Evolutionary conservation across 2,329 filamentous ascomycete genomes (phyloP).

Genomic region (Gliomastix tumulicola): DNA sequence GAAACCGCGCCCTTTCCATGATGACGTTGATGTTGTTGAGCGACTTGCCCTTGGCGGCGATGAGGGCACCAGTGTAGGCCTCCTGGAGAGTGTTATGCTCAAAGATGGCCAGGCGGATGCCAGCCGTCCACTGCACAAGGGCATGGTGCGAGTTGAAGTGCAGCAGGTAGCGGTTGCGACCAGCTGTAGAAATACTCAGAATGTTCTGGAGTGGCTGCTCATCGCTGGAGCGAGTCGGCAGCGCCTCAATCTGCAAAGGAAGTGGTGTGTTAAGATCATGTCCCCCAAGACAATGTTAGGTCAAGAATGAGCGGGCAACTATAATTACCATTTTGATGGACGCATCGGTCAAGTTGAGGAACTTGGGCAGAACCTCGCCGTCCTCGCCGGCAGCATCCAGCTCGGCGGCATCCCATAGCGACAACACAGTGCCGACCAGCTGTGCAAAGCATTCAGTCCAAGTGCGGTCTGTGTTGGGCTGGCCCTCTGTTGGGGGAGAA

Average conservation of each 20-base stretch:
- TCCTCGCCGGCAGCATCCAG: conserved; percentile 81
- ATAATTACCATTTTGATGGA: conserved; percentile 87
- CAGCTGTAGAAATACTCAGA: conserved; percentile 89
- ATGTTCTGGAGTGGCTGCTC: conserved; percentile 89
- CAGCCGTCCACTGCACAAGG: conserved; percentile 90
- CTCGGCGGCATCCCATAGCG: conserved; percentile 90
- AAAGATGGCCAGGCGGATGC: conserved; percentile 88
- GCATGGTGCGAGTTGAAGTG: conserved; percentile 96
- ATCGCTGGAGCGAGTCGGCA: conserved; percentile 71
- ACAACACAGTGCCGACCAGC: conserved; percentile 88
- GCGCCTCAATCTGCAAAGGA: conserved; percentile 64
- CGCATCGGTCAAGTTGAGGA: conserved; percentile 95
- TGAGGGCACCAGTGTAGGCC: conserved; percentile 90
- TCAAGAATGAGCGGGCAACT: background rate
- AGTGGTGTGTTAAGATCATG: background rate
- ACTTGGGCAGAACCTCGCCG: conserved; percentile 80
- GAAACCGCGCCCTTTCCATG: conserved; percentile 71
- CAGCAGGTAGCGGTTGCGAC: conserved; percentile 88
- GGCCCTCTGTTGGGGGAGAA: conserved; percentile 56
- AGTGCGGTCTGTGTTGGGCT: conserved; percentile 74
- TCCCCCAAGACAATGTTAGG: background rate
- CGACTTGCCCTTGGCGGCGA: conserved; percentile 85
- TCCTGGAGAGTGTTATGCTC: conserved; percentile 92
- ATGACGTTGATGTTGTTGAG: conserved; percentile 88
- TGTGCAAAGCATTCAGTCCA: conserved; percentile 98